Conservation (phyloP, 306 rosid genomes). For the Clitoria ternatea region DNA sequence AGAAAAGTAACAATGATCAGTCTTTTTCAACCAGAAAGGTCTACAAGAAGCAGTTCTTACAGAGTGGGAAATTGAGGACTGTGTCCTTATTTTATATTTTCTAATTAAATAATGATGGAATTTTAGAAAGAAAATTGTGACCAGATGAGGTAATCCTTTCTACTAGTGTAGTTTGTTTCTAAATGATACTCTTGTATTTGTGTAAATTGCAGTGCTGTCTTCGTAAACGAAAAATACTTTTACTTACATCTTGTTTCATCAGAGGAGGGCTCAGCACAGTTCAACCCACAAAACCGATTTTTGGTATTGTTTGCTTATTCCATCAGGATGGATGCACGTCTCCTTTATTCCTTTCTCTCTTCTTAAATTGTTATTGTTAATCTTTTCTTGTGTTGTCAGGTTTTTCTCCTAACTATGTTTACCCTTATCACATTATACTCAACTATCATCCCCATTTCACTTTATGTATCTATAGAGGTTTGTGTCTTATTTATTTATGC, state of each 20-base stretch:
- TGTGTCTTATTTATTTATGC: conserved; percentile 33
- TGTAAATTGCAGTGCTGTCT: conserved; percentile 61
- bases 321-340: conserved; percentile 21
- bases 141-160: neutral
- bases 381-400: conserved; percentile 49
- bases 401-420: conserved; percentile 79
- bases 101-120: neutral
- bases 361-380: conserved; percentile 21
- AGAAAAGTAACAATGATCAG: neutral
- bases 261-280: conserved; percentile 55
- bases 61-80: conserved; percentile 15
- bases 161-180: neutral
- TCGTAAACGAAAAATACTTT: conserved; percentile 65
- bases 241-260: conserved; percentile 65
- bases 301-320: conserved; percentile 50
- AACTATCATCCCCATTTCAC: conserved; percentile 93
- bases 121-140: neutral
- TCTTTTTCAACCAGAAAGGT: neutral
- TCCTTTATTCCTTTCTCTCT: neutral
- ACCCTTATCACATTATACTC: conserved; percentile 92
- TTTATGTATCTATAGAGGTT: conserved; percentile 97
- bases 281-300: conserved; percentile 73
- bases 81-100: neutral
- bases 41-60: neutral
- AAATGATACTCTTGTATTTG: conserved; percentile 22